Conservation (phyloP, 1,284 basidiomycete genomes). For the Mrakiaceae sp. region DNA sequence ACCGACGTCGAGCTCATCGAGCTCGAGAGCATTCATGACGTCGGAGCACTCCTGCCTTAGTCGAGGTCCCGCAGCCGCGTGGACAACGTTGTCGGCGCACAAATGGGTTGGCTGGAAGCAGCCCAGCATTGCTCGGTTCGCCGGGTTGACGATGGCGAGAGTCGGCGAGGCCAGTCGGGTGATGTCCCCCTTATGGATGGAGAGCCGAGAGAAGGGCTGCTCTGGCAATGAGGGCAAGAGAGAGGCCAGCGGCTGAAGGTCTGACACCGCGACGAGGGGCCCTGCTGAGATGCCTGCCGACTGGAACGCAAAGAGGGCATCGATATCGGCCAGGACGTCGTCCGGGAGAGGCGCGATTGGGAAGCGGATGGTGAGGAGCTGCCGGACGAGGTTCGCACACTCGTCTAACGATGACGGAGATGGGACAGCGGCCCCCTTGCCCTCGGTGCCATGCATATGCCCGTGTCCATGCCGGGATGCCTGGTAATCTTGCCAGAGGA, state of each 20-base stretch:
- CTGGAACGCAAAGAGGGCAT: background rate
- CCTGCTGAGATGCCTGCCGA: background rate
- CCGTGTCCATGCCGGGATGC: no score
- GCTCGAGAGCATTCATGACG: background rate
- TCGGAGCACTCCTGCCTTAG: conserved; percentile 9
- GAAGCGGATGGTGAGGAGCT: background rate
- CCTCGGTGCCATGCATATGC: no score
- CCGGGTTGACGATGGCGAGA: conserved; percentile 14
- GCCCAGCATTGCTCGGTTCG: conserved; percentile 15
- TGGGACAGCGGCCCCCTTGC: no score
- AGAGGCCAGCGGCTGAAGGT: background rate
- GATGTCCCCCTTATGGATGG: background rate
- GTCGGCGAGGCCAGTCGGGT: background rate
- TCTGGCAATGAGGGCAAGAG: background rate
- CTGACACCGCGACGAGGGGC: background rate
- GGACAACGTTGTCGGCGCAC: conserved; percentile 18
- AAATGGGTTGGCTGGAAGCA: conserved; percentile 19
- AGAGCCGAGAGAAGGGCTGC: background rate
- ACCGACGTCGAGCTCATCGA: background rate
- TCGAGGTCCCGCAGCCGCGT: conserved; percentile 12
- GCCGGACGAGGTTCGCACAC: background rate
- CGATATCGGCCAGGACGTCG: background rate
- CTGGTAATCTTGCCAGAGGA: no score
- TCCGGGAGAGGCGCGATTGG: background rate
- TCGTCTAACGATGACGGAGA: no score